Evolutionary conservation across 805 yeast genomes (phyloP).

Genomic region (Yamadazyma endophytica): DNA sequence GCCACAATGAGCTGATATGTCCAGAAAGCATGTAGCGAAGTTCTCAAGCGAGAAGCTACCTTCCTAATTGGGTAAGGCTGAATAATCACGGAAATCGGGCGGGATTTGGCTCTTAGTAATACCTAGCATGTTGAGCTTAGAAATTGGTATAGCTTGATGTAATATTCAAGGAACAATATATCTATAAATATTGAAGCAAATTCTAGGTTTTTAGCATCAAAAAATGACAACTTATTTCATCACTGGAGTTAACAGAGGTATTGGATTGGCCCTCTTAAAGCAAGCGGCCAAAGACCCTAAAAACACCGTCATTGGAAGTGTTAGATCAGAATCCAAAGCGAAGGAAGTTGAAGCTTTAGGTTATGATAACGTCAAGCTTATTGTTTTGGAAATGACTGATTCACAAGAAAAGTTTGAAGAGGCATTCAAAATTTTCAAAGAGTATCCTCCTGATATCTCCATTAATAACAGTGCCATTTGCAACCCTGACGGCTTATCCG

Average conservation of each 20-base stretch:
- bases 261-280: constrained; percentile 28
- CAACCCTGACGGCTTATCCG: neutral
- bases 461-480: constrained; percentile 30
- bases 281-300: constrained; percentile 17
- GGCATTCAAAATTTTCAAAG: constrained; percentile 6
- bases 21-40: too few relatives aligned
- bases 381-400: constrained; percentile 6
- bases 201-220: too few relatives aligned
- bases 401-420: constrained; percentile 3
- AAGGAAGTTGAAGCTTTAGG: constrained; percentile 2
- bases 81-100: too few relatives aligned
- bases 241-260: constrained; percentile 40
- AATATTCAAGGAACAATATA: too few relatives aligned
- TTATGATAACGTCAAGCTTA: constrained; percentile 5
- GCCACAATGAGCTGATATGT: too few relatives aligned
- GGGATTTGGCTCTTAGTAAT: too few relatives aligned
- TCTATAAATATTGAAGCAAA: too few relatives aligned
- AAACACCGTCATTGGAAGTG: constrained; percentile 37
- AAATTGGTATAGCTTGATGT: too few relatives aligned
- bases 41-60: too few relatives aligned
- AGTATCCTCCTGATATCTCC: constrained; percentile 21
- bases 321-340: constrained; percentile 24
- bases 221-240: constrained; percentile 12
- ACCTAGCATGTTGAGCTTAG: too few relatives aligned
- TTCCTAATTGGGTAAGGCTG: too few relatives aligned